phyloP scores from a whole-genome alignment of 1,284 basidiomycete species.

The Lentinula novae-zelandiae region DNA sequence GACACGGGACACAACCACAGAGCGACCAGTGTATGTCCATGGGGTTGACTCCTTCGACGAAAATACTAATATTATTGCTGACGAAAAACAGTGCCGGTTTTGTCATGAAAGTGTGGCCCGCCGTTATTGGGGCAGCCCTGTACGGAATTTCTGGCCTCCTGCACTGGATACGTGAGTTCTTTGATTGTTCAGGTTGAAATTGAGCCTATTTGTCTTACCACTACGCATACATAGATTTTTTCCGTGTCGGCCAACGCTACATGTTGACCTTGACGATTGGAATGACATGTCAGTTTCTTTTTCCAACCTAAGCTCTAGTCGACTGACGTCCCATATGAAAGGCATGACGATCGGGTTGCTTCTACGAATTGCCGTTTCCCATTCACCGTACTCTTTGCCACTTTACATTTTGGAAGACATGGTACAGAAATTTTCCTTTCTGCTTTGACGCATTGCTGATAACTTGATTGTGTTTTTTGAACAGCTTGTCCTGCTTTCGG shows the following conservation, averaged over 20 bases:
- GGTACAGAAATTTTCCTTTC: too few species aligned
- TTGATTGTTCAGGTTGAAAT: neutral
- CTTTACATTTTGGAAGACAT: neutral
- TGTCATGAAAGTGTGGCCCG: slow-evolving; percentile 8
- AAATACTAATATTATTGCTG: neutral
- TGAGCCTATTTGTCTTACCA: neutral
- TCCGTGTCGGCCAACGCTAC: slow-evolving; percentile 7
- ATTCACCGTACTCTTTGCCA: neutral
- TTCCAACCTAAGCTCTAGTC: neutral
- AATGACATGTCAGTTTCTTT: slow-evolving; percentile 7
- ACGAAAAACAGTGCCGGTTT: slow-evolving; percentile 1
- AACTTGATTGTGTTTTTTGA: neutral
- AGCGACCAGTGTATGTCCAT: neutral
- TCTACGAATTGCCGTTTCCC: neutral
- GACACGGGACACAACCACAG: neutral
- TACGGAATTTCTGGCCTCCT: slow-evolving; percentile 11
- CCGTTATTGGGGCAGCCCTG: slow-evolving; percentile 7
- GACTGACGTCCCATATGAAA: neutral
- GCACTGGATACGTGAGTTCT: slow-evolving; percentile 15
- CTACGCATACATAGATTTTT: neutral
- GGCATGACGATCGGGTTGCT: slow-evolving; percentile 6
- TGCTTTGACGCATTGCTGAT: neutral
- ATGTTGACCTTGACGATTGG: slow-evolving; percentile 15
- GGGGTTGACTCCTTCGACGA: too few species aligned
- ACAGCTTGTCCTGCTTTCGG: slow-evolving; percentile 4